Evolutionary conservation across 192 early-diverging fungal genomes (phyloP).

Genomic region (Haplosporangium gracile): DNA sequence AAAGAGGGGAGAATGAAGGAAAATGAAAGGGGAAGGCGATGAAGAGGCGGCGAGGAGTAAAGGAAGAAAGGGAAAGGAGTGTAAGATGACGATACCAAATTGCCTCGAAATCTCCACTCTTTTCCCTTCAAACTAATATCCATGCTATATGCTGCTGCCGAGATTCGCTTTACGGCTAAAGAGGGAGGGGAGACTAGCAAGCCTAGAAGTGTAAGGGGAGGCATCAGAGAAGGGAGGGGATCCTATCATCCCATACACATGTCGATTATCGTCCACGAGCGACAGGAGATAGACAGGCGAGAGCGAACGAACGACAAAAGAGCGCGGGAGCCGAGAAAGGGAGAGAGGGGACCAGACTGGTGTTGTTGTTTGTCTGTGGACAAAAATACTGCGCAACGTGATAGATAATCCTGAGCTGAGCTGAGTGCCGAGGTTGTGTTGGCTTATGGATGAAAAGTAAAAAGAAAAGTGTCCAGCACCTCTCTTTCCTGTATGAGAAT

Average conservation of each 20-base stretch:
- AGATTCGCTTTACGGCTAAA: not conserved
- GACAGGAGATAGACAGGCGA: not conserved
- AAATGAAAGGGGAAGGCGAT: not conserved
- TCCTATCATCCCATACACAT: not conserved
- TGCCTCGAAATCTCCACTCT: not conserved
- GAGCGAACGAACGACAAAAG: not conserved
- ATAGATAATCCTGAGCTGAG: not conserved
- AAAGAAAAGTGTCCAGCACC: not conserved
- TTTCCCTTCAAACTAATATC: not conserved
- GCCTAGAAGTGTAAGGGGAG: not conserved
- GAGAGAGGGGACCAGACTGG: not conserved
- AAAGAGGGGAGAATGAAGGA: not conserved
- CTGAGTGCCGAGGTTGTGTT: not conserved
- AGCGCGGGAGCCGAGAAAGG: not conserved
- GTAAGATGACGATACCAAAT: not conserved
- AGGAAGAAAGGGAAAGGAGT: not conserved
- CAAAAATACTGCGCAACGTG: constrained; percentile 1
- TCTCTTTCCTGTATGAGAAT: not conserved
- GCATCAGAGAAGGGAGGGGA: not conserved
- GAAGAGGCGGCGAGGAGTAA: not conserved
- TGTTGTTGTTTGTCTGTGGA: not conserved
- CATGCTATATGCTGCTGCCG: not conserved
- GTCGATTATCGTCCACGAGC: constrained; percentile 10
- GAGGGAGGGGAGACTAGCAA: too few relatives aligned
- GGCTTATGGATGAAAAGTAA: not conserved